These are phyloP conservation scores for Microsporum ferrugineum DNA, from an alignment of 2,329 filamentous ascomycete genomes.

Conservation along the genomic window DNA sequence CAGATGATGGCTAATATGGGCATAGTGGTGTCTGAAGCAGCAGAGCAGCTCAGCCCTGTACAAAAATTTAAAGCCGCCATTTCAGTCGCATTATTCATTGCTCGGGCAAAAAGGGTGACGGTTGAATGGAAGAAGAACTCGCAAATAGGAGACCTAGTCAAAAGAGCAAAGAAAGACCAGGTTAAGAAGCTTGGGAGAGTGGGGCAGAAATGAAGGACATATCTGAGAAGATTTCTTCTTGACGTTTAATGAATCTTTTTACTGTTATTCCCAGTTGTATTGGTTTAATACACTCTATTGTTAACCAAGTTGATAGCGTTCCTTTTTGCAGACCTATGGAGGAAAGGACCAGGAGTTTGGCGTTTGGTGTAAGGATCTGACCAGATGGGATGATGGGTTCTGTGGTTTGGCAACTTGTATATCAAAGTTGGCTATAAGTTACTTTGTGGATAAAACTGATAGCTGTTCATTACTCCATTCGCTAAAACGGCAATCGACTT, in stretches of 20 bases:
- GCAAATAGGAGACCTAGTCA: conserved; percentile 34
- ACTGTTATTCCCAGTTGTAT: neutral
- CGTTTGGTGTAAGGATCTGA: neutral
- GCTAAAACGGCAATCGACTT: conserved; percentile 15
- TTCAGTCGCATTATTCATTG: conserved; percentile 33
- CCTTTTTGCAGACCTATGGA: neutral
- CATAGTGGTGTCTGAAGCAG: conserved; percentile 38
- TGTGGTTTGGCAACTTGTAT: neutral
- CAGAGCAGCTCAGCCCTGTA: conserved; percentile 23
- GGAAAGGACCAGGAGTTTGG: neutral
- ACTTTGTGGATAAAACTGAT: neutral
- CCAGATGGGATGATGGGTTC: neutral
- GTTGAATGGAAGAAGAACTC: conserved; percentile 35
- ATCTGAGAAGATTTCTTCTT: neutral
- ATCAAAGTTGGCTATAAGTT: neutral
- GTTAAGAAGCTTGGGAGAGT: conserved; percentile 28
- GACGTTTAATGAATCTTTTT: neutral
- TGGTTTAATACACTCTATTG: neutral
- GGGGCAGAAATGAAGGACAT: conserved; percentile 12
- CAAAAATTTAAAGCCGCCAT: conserved; percentile 34
- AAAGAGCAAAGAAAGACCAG: conserved; percentile 25
- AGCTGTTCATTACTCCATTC: conserved; percentile 5
- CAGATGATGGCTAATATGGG: conserved; percentile 76
- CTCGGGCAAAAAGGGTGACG: conserved; percentile 37
- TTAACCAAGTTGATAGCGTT: neutral